Conservation (phyloP, 2,329 filamentous ascomycete species). For the Hypoxylon sp. region DNA sequence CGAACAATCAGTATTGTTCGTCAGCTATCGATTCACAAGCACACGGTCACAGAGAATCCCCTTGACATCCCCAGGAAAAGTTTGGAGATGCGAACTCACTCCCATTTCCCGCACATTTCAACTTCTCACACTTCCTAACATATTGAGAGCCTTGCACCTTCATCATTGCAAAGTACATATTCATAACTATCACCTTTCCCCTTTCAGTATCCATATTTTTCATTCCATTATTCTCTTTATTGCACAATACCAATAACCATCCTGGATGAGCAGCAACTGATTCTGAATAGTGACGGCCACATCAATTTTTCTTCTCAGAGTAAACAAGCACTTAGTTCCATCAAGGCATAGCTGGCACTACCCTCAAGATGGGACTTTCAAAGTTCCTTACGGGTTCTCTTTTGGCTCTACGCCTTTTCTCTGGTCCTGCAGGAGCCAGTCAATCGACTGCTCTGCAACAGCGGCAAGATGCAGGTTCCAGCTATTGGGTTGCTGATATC, state of each 20-base stretch:
- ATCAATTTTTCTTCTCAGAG: constrained; percentile 42
- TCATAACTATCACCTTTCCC: constrained; percentile 5
- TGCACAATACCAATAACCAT: constrained; percentile 8
- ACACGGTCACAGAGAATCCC: background rate
- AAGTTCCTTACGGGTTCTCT: constrained; percentile 51
- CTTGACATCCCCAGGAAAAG: constrained; percentile 26
- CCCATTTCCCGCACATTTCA: constrained; percentile 4
- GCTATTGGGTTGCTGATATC: constrained; percentile 81
- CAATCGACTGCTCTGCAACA: constrained; percentile 46
- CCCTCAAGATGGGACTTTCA: constrained; percentile 53
- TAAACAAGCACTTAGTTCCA: constrained; percentile 38
- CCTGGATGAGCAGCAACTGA: constrained; percentile 32
- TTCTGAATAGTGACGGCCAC: constrained; percentile 33
- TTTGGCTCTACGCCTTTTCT: constrained; percentile 50
- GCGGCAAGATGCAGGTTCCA: constrained; percentile 56
- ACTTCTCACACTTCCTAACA: constrained; percentile 5
- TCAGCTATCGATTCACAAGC: constrained; percentile 25
- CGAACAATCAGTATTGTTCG: constrained; percentile 48
- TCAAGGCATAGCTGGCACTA: constrained; percentile 53
- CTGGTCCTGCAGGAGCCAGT: constrained; percentile 41
- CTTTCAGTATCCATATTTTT: constrained; percentile 15
- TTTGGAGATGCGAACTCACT: constrained; percentile 3
- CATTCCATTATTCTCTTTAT: constrained; percentile 8
- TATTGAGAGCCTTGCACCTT: background rate
- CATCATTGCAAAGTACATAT: constrained; percentile 29